Evolutionary conservation across 2,329 filamentous ascomycete species (phyloP).

Genomic region (Cordyceps farinosa): DNA sequence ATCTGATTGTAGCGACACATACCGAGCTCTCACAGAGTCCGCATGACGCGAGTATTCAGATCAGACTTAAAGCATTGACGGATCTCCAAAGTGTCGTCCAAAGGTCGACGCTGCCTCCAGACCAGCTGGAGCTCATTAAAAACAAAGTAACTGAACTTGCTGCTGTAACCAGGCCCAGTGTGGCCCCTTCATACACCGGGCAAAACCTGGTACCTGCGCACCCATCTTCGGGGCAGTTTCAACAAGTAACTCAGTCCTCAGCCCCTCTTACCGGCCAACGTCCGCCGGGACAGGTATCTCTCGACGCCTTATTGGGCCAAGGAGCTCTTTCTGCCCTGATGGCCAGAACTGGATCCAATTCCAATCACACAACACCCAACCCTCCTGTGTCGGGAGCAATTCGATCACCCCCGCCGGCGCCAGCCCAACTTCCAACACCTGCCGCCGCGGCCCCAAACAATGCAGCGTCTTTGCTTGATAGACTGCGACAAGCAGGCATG

Average conservation of each 20-base stretch:
- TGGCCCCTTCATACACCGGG: slow-evolving; percentile 20
- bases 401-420: slow-evolving; percentile 43
- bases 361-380: slow-evolving; percentile 47
- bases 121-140: slow-evolving; percentile 80
- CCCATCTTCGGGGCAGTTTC: slow-evolving; percentile 25
- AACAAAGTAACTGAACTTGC: slow-evolving; percentile 77
- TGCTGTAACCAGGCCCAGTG: slow-evolving; percentile 51
- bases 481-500: slow-evolving; percentile 65
- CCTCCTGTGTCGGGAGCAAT: slow-evolving; percentile 37
- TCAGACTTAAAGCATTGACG: slow-evolving; percentile 77
- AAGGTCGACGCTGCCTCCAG: slow-evolving; percentile 70
- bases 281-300: slow-evolving; percentile 40
- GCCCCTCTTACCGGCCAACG: slow-evolving; percentile 33
- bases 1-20: slow-evolving; percentile 69
- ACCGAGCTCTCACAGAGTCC: slow-evolving; percentile 72
- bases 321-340: slow-evolving; percentile 58
- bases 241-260: slow-evolving; percentile 32
- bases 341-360: slow-evolving; percentile 47
- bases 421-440: slow-evolving; percentile 33
- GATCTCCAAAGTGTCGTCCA: slow-evolving; percentile 74
- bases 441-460: slow-evolving; percentile 38
- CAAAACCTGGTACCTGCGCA: slow-evolving; percentile 27
- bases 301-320: slow-evolving; percentile 58
- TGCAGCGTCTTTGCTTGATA: slow-evolving; percentile 61
- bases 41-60: slow-evolving; percentile 71